A percentile compares a stretch with the other conserved stretches of the same genome.
Conservation (phyloP, 192 early-diverging fungal species). For the Coemansia sp. region DNA sequence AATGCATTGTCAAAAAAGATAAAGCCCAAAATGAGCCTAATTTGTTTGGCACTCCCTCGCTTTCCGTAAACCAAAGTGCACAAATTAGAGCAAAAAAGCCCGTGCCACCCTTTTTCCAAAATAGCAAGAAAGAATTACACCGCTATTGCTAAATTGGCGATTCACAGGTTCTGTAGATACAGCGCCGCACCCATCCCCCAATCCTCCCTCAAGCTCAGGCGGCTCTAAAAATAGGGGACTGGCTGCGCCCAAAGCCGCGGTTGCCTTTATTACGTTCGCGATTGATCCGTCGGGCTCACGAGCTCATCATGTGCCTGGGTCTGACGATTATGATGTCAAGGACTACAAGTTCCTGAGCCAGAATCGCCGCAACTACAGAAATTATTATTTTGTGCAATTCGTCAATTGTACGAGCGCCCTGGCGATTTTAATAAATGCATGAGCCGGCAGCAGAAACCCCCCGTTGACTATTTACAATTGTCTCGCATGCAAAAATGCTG, state of each 20-base stretch:
- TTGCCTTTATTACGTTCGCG: background rate
- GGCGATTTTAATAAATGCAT: constrained; percentile 15
- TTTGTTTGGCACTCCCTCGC: background rate
- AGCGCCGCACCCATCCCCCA: too few relatives aligned
- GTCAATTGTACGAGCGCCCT: constrained; percentile 1
- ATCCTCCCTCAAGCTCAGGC: too few relatives aligned
- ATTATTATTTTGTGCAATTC: constrained; percentile 1
- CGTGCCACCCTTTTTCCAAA: background rate
- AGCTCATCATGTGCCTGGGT: background rate
- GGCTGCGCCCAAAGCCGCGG: background rate
- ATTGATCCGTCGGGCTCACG: background rate
- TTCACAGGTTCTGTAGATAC: too few relatives aligned
- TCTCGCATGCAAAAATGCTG: background rate
- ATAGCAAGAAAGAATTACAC: background rate
- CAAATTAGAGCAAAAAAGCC: background rate
- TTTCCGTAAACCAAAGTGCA: background rate
- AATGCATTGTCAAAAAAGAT: background rate
- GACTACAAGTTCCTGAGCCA: background rate
- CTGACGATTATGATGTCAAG: background rate
- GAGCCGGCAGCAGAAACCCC: constrained; percentile 5
- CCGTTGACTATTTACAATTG: constrained; percentile 16
- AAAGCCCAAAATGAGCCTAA: background rate
- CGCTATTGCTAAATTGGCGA: too few relatives aligned
- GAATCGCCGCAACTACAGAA: background rate
- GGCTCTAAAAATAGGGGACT: background rate